phyloP scores from a whole-genome alignment of 306 rosid species.

The cucumber (Cucumis sativus) region DNA sequence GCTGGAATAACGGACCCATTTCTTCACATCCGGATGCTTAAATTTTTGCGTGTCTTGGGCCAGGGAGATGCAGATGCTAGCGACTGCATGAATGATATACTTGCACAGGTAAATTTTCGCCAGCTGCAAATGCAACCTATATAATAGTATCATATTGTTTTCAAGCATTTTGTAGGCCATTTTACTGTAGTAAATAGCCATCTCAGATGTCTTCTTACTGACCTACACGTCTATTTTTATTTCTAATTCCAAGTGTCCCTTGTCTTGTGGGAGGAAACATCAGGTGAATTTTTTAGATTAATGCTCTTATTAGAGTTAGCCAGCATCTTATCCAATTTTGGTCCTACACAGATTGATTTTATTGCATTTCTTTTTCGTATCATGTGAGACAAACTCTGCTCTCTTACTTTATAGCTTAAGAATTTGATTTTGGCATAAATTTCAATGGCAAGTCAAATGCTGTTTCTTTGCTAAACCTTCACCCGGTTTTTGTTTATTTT shows the following conservation, averaged over 20 bases:
- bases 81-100: constrained; percentile 93
- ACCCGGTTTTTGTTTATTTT: background rate
- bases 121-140: background rate
- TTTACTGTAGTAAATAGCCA: background rate
- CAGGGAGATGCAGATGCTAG: constrained; percentile 91
- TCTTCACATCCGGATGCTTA: constrained; percentile 88
- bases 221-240: background rate
- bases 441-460: background rate
- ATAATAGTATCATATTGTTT: background rate
- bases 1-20: constrained; percentile 97
- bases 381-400: background rate
- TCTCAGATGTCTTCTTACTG: background rate
- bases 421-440: background rate
- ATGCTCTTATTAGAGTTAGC: background rate
- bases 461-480: background rate
- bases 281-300: background rate
- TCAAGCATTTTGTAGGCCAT: background rate
- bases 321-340: background rate
- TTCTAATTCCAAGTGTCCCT: background rate
- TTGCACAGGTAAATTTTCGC: constrained; percentile 74
- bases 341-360: background rate
- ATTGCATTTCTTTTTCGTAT: background rate
- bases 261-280: background rate
- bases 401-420: background rate
- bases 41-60: constrained; percentile 78